These are phyloP conservation scores for Pseudogymnoascus verrucosus DNA, from an alignment of 2,329 filamentous ascomycete genomes.

Conservation along the genomic window DNA sequence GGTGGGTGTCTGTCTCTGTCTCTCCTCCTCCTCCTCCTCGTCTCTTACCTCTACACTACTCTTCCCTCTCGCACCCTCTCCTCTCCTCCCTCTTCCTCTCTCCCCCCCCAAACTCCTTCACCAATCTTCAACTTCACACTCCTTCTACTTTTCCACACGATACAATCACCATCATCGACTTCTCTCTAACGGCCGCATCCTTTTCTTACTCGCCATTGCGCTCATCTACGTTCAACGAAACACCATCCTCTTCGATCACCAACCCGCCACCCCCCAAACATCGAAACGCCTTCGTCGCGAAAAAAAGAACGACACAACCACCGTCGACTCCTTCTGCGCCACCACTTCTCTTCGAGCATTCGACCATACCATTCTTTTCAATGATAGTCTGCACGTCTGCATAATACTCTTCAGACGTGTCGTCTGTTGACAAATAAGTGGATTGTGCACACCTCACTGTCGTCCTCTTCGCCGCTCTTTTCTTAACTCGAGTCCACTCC, in stretches of 20 bases:
- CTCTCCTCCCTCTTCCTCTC: not conserved
- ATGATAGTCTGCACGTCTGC: not conserved
- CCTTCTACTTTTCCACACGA: not conserved
- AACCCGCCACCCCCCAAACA: not conserved
- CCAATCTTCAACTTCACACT: constrained; percentile 4
- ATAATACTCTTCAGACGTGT: not conserved
- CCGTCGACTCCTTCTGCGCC: not conserved
- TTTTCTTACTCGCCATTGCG: constrained; percentile 12
- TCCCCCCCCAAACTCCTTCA: not conserved
- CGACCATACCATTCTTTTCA: not conserved
- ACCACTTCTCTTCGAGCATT: constrained; percentile 2
- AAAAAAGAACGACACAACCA: not conserved
- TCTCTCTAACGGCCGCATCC: constrained; percentile 4
- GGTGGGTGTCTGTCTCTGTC: not conserved
- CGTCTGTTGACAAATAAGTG: not conserved
- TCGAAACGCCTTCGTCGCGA: not conserved
- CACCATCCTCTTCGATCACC: not conserved
- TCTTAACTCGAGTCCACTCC: constrained; percentile 12
- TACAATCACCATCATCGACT: constrained; percentile 13
- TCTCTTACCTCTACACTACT: not conserved
- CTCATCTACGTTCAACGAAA: not conserved
- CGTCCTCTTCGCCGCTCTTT: constrained; percentile 11
- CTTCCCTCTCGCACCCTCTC: not conserved
- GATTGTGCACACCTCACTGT: not conserved
- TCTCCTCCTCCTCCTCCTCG: not conserved